Evolutionary conservation across 2,329 filamentous ascomycete genomes (phyloP).

Genomic region (Aplosporella prunicola): DNA sequence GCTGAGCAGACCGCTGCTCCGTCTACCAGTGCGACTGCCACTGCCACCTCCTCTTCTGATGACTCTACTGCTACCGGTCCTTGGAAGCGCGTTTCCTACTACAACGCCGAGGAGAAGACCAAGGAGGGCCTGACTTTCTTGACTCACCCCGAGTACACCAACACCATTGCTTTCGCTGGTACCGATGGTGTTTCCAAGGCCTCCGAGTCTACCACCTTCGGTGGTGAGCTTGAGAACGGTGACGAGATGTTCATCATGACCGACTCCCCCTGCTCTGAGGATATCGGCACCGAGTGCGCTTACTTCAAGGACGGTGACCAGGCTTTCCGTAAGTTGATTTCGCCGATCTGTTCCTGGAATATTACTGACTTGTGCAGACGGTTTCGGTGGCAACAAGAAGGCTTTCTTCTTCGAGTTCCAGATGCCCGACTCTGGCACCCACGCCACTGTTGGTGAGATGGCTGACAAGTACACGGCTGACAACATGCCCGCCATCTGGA

Average conservation of each 20-base stretch:
- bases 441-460: slow-evolving; percentile 30
- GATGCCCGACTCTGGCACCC: slow-evolving; percentile 55
- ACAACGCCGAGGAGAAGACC: slow-evolving; percentile 18
- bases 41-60: not conserved
- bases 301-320: slow-evolving; percentile 10
- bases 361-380: slow-evolving; percentile 39
- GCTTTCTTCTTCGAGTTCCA: slow-evolving; percentile 64
- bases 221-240: slow-evolving; percentile 32
- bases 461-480: slow-evolving; percentile 22
- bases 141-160: not conserved
- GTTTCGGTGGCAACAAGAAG: slow-evolving; percentile 61
- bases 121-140: slow-evolving; percentile 8
- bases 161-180: slow-evolving; percentile 3
- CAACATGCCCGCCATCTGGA: slow-evolving; percentile 58
- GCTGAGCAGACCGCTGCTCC: slow-evolving; percentile 12
- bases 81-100: slow-evolving; percentile 28
- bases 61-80: not conserved
- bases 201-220: slow-evolving; percentile 40
- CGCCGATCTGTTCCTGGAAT: not conserved
- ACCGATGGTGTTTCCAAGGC: slow-evolving; percentile 38
- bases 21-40: slow-evolving; percentile 8
- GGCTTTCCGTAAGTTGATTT: slow-evolving; percentile 8
- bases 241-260: slow-evolving; percentile 29
- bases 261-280: slow-evolving; percentile 31
- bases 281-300: slow-evolving; percentile 8